Evolutionary conservation across 306 rosid genomes (phyloP), one percentile per base, ranked within the genome.

Genomic region (Fagus crenata): DNA sequence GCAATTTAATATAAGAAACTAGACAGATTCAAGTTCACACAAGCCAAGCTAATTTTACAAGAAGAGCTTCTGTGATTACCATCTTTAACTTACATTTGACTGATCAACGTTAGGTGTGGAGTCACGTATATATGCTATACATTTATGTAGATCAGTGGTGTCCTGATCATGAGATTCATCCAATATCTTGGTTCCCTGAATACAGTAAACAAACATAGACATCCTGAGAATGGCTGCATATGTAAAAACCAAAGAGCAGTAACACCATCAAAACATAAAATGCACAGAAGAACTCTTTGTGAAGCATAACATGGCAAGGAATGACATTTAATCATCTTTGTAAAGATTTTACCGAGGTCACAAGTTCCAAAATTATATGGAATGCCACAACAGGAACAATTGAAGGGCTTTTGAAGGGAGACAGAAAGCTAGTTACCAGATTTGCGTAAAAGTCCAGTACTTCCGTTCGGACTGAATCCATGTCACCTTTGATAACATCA

Each of bases 91-190:
- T 85, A 92, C 99, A 32, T 74, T 49, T 74, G 97, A 88, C 75
- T 83, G 80, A 58, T 89, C 92, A 5, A 4, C 22, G 74, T 77
- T 55, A 73, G 88, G 88, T 42, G 84, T 75, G 43, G 75, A 54
- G 65, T 92, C 90, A 4, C 89, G 75, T 54, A 91, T 71, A 73
- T 92, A 83, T 36, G 75, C 56, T n/a, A 95, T 83, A 83, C 98
- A 95, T 81, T 95, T 95, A 77, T 95, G 92, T 78, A 95, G 87
- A 87, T 95, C 99, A 4, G 99, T 90, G 77, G 97, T 95, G 80
- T 92, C 97, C 81, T 92, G 98, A 89, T 95, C 98, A 3, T 95
- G 80, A 75, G 99, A 92, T 79, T 89, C 96, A 65, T 95, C 92
- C 39, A 89, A 42, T 81, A 87, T 65, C 85, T 88, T 14, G 33